Evolutionary conservation across 1,284 basidiomycete genomes (phyloP).

Genomic region (Sutorius eximius): DNA sequence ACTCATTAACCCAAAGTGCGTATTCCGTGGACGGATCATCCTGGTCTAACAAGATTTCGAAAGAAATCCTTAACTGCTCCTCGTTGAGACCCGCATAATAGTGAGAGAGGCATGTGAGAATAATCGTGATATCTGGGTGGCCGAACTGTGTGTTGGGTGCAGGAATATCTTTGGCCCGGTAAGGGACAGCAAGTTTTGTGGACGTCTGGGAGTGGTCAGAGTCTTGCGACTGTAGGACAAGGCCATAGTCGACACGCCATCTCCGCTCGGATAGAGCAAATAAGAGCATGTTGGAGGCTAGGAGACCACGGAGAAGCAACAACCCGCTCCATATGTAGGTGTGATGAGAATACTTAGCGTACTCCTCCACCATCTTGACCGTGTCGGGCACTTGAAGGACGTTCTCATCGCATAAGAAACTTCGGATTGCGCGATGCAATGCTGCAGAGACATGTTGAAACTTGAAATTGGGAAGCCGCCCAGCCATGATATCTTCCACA

Average conservation of each 20-base stretch:
- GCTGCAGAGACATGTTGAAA: slow-evolving; percentile 14
- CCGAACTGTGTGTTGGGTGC: slow-evolving; percentile 51
- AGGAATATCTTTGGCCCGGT: slow-evolving; percentile 43
- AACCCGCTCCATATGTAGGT: slow-evolving; percentile 33
- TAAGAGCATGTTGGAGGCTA: slow-evolving; percentile 41
- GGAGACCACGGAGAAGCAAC: slow-evolving; percentile 44
- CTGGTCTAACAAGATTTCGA: slow-evolving; percentile 40
- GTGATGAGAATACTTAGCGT: slow-evolving; percentile 6
- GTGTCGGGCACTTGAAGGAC: slow-evolving; percentile 16
- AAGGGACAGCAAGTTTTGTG: slow-evolving; percentile 39
- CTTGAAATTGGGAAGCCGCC: slow-evolving; percentile 14
- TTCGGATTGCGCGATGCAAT: slow-evolving; percentile 14
- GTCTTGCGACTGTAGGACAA: slow-evolving; percentile 15
- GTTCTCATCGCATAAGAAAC: slow-evolving; percentile 24
- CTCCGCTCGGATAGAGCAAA: slow-evolving; percentile 41
- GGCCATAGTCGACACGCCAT: slow-evolving; percentile 52
- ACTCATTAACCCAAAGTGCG: slow-evolving; percentile 38
- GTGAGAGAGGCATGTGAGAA: slow-evolving; percentile 42
- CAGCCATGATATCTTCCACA: slow-evolving; percentile 28
- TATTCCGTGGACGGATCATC: slow-evolving; percentile 47
- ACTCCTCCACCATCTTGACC: slow-evolving; percentile 12
- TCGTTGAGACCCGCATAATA: slow-evolving; percentile 36
- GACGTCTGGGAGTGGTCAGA: slow-evolving; percentile 24
- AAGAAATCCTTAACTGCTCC: slow-evolving; percentile 38
- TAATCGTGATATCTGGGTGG: slow-evolving; percentile 50